Conservation (phyloP, 257 asterid species). For the Knoxia roxburghii region DNA sequence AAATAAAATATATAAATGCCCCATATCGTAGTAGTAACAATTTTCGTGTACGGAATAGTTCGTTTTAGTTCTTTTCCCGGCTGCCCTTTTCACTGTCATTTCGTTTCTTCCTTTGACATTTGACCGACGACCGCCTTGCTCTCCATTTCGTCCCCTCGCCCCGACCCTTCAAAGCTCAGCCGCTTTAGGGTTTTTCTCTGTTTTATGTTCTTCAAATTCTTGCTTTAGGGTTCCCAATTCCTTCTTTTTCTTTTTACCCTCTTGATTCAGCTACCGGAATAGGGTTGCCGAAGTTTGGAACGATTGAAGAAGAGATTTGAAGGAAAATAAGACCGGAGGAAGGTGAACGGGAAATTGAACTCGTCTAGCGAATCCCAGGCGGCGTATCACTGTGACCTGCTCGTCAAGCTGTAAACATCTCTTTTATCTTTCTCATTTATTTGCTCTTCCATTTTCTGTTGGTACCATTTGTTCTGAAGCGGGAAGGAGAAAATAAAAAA, state of each 20-base stretch:
- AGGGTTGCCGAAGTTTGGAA: not conserved
- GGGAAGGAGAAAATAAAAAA: not conserved
- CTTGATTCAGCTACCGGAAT: not conserved
- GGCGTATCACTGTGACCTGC: not conserved
- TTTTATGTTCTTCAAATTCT: too few relatives aligned
- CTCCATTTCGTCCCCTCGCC: not conserved
- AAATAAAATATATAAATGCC: too few relatives aligned
- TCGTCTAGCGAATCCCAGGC: constrained; percentile 3
- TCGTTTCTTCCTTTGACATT: constrained; percentile 10
- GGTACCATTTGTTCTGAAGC: not conserved
- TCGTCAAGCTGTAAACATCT: constrained; percentile 20
- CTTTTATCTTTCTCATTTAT: not conserved
- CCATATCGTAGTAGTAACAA: too few relatives aligned
- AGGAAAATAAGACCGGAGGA: not conserved
- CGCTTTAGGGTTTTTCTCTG: constrained; percentile 7
- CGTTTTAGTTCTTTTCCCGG: not conserved
- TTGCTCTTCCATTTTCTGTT: not conserved
- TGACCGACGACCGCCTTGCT: constrained; percentile 8
- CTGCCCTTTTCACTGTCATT: constrained; percentile 5
- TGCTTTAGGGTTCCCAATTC: not conserved
- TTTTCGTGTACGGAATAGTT: too few relatives aligned
- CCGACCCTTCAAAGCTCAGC: not conserved
- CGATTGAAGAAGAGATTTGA: not conserved
- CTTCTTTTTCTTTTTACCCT: not conserved
- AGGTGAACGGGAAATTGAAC: not conserved